Evolutionary conservation across 495 filamentous ascomycete species (phyloP).

Genomic region (Neurospora hispaniola): DNA sequence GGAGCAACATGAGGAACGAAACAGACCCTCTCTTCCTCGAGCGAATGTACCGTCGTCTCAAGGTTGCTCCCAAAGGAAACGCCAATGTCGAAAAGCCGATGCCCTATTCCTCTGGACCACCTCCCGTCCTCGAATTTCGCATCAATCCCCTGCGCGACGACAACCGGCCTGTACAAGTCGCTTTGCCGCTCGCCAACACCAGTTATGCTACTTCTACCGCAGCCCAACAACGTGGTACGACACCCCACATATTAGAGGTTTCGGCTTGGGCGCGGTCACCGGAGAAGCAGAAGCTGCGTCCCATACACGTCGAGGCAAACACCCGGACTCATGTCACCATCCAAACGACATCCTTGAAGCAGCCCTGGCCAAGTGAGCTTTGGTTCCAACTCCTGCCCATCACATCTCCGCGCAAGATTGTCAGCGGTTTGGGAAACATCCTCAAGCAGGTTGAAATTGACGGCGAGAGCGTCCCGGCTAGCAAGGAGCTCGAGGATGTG

Average conservation of each 20-base stretch:
- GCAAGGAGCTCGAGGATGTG: constrained; percentile 58
- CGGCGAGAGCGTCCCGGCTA: constrained; percentile 50
- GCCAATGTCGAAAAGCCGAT: constrained; percentile 4
- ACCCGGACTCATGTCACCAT: constrained; percentile 17
- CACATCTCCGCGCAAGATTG: constrained; percentile 51
- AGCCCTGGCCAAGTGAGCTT: not conserved
- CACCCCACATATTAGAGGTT: constrained; percentile 47
- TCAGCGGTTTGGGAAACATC: constrained; percentile 72
- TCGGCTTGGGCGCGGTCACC: constrained; percentile 35
- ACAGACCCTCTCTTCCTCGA: not conserved
- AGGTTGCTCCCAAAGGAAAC: not conserved
- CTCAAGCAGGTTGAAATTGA: constrained; percentile 53
- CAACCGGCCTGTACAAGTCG: constrained; percentile 21
- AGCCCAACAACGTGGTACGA: constrained; percentile 50
- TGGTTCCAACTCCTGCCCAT: constrained; percentile 53
- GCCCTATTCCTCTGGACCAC: not conserved
- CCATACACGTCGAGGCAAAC: constrained; percentile 14
- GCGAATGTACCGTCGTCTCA: not conserved
- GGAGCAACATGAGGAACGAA: not conserved
- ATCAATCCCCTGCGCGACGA: not conserved
- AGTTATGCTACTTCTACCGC: constrained; percentile 29
- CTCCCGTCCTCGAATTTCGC: constrained; percentile 10
- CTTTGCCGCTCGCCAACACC: constrained; percentile 64
- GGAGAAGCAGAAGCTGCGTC: constrained; percentile 5
- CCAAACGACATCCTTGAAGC: constrained; percentile 1